These are phyloP conservation scores for Kockiozyma suomiensis DNA, from an alignment of 805 yeast species.

Conservation along the genomic window DNA sequence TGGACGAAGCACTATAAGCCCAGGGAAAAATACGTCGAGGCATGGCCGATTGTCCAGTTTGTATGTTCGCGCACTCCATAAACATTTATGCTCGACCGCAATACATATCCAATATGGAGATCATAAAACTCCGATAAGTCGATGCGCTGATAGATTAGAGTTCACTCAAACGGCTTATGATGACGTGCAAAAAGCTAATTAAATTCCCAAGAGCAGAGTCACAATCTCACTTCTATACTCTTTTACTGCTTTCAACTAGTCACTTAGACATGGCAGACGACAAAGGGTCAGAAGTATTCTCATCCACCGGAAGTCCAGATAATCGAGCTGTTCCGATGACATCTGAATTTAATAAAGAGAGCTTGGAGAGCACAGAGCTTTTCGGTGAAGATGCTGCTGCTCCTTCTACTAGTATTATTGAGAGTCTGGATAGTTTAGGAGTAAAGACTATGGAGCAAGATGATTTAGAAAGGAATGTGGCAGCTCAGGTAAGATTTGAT, in stretches of 20 bases:
- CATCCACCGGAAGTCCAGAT: not conserved
- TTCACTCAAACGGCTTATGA: no score
- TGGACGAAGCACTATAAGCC: not conserved
- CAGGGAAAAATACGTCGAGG: constrained; percentile 2
- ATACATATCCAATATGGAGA: no score
- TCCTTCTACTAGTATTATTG: not conserved
- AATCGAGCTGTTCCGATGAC: not conserved
- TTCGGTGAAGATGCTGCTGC: not conserved
- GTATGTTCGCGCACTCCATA: no score
- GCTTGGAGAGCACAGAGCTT: not conserved
- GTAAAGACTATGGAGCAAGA: constrained; percentile 76
- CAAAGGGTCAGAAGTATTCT: no score
- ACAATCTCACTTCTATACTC: no score
- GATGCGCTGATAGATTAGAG: no score
- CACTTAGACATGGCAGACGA: no score
- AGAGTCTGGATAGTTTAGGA: constrained; percentile 46
- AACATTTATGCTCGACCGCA: no score
- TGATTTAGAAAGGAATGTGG: constrained; percentile 73
- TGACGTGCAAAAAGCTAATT: no score
- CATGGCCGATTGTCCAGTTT: not conserved
- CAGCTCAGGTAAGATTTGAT: constrained; percentile 43
- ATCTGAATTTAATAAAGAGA: not conserved
- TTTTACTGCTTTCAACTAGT: no score
- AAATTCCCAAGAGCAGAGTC: no score
- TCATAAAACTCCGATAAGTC: no score